Evolutionary conservation across 768 basidiomycete species (phyloP).

Genomic region (Amyloporia xantha): DNA sequence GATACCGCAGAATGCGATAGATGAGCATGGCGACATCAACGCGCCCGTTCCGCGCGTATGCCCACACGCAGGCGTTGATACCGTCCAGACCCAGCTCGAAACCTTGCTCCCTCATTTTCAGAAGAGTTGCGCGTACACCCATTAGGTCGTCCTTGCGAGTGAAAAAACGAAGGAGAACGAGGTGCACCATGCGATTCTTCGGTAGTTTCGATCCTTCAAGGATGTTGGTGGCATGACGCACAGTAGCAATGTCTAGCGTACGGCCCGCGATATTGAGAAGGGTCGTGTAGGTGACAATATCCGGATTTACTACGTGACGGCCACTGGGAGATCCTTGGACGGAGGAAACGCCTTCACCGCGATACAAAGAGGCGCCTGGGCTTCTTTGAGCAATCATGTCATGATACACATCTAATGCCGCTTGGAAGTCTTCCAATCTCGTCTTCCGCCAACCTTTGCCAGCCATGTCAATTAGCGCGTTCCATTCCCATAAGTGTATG

Average conservation of each 20-base stretch:
- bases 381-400: constrained; percentile 47
- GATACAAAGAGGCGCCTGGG: constrained; percentile 30
- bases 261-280: constrained; percentile 59
- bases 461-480: constrained; percentile 60
- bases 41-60: constrained; percentile 47
- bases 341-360: neutral
- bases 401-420: constrained; percentile 51
- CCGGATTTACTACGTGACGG: constrained; percentile 34
- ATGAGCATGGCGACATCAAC: constrained; percentile 52
- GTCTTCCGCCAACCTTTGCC: constrained; percentile 62
- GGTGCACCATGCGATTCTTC: constrained; percentile 57
- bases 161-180: constrained; percentile 54
- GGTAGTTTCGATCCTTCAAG: constrained; percentile 46
- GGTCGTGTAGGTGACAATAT: constrained; percentile 64
- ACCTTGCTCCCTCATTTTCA: constrained; percentile 43
- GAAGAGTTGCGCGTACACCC: constrained; percentile 50
- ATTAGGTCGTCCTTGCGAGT: constrained; percentile 37
- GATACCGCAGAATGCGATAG: constrained; percentile 58
- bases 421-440: constrained; percentile 48
- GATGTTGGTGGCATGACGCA: constrained; percentile 49
- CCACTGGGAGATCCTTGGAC: neutral
- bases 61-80: constrained; percentile 66
- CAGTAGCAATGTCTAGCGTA: constrained; percentile 33
- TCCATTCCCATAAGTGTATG: constrained; percentile 68
- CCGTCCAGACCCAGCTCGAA: constrained; percentile 56